These are phyloP conservation scores for Knufia petricola DNA, from an alignment of 2,329 filamentous ascomycete species.

Conservation along the genomic window DNA sequence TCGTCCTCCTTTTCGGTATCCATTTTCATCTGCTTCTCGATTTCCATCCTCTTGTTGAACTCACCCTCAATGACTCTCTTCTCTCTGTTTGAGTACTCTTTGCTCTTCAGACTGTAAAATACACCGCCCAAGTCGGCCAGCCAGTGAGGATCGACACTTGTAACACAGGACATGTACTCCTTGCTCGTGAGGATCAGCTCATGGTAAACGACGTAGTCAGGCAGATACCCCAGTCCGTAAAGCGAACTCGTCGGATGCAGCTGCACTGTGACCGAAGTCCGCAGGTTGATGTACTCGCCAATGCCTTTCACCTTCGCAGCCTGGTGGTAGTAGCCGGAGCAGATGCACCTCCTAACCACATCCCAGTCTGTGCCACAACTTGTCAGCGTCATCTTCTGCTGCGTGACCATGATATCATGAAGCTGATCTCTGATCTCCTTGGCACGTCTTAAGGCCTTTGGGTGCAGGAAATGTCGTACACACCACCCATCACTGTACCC, in stretches of 20 bases:
- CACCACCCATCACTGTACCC: slow-evolving; percentile 88
- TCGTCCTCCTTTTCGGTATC: slow-evolving; percentile 75
- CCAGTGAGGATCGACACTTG: slow-evolving; percentile 93
- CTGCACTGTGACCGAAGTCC: slow-evolving; percentile 87
- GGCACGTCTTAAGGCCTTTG: slow-evolving; percentile 83
- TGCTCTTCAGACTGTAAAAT: slow-evolving; percentile 96
- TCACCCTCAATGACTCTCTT: slow-evolving; percentile 82
- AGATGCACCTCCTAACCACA: slow-evolving; percentile 88
- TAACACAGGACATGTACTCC: slow-evolving; percentile 97
- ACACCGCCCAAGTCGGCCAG: slow-evolving; percentile 91
- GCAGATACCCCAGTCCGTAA: slow-evolving; percentile 84
- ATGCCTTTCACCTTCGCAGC: slow-evolving; percentile 92
- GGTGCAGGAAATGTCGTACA: slow-evolving; percentile 81
- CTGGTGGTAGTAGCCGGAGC: slow-evolving; percentile 96
- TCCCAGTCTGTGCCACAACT: slow-evolving; percentile 98
- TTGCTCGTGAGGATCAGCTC: slow-evolving; percentile 88
- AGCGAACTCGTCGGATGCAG: slow-evolving; percentile 88
- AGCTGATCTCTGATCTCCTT: slow-evolving; percentile 94
- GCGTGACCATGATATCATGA: slow-evolving; percentile 74
- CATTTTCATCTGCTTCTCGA: slow-evolving; percentile 82
- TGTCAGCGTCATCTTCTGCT: slow-evolving; percentile 78
- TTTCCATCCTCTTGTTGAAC: slow-evolving; percentile 87
- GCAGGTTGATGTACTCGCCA: slow-evolving; percentile 92
- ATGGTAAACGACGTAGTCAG: slow-evolving; percentile 96
- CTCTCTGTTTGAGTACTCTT: slow-evolving; percentile 81